Evolutionary conservation across 2,329 filamentous ascomycete species (phyloP), one percentile per base, ranked within the genome.

Genomic region (Cryphonectria japonica): DNA sequence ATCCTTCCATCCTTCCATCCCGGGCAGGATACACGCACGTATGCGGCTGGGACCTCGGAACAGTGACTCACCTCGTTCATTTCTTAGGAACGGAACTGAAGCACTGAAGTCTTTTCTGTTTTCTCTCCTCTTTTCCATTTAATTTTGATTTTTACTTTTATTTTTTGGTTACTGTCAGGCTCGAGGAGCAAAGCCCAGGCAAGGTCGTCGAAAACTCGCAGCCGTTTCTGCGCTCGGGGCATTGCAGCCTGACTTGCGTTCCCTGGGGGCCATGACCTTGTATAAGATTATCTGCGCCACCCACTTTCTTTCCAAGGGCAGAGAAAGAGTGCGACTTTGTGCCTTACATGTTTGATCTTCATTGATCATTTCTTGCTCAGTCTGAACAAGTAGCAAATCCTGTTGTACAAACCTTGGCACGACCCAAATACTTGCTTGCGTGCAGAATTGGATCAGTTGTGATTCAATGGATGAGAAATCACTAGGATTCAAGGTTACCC

Each of bases 211-310:
- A 34, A 39, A 34, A 39, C 22, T 22, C 32, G 59, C 39, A 8
- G 26, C 8, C 2, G 32, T 61, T n/a, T 61, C 19, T 37, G 32
- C 59, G 32, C 34, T 39, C 54, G 59, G 32, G 32, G 19, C 59
- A 7, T 39, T 39, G 59, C 59, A 7, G 59, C 59, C 59, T 61
- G 59, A 61, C 32, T 39, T 39, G 59, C 32, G 39, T 61, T 61
- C 59, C 59, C 34, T 19, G 46, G 34, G 34, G 14, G 32, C 59
- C 59, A 61, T 61, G 59, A 61, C 59, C 59, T 61, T 61, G 59
- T 11, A 39, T 32, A 39, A 34, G 32, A 34, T 60, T 37, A 19
- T 60, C 32, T 37, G 57, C 57, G 57, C 57, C 54, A 26, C n/a
- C 46, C 46, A 50, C 46, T 50, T 37, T 60, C 57, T 16, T 22